Evolutionary conservation across 2,329 filamentous ascomycete genomes (phyloP), one percentile per base, ranked within the genome.

Genomic region (Aphanoascus verrucosus): DNA sequence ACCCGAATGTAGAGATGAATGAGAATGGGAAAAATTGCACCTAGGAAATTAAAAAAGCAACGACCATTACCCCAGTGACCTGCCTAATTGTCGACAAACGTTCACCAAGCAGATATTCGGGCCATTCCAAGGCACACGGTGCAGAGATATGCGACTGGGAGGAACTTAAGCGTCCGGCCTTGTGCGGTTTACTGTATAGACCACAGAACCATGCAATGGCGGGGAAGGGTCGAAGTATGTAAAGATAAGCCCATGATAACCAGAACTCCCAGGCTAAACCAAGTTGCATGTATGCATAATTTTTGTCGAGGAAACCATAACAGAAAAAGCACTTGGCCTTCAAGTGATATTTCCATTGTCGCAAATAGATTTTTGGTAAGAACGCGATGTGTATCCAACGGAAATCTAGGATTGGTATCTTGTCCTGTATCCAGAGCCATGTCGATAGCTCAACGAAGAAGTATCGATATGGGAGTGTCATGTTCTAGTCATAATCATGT

Each of bases 181-280:
- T 40, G 15, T 40, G 12, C 37, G 37, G 12, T 14, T 4, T 4
- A 11, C 15, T 11, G 37, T 14, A 40, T 14, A 40, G 15, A 40
- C 4, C 15, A 40, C 4, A 4, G 3, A 40, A 14, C 4, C 37
- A 40, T 14, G 15, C 15, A 14, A 40, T 40, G 37, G 37, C n/a
- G 35, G 5, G 19, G 15, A 49, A 40, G 19, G 19, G 17, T 37
- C 32, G 35, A 19, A 49, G n/a, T 41, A 41, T 41, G 19, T 19
- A 41, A 19, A 34, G 31, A 51, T 14, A 37, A 46, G 14, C 31
- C 34, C 31, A 52, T 31, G 38, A 19, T 52, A 43, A 52, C 50
- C 50, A 52, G 23, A 52, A 52, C 50, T 28, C 50, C 50, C 14
- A 32, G 20, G 32, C 50, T 46, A 38, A 46, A 46, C 23, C 40